Evolutionary conservation across 2,329 filamentous ascomycete species (phyloP).

Genomic region (Cadophora sp.): DNA sequence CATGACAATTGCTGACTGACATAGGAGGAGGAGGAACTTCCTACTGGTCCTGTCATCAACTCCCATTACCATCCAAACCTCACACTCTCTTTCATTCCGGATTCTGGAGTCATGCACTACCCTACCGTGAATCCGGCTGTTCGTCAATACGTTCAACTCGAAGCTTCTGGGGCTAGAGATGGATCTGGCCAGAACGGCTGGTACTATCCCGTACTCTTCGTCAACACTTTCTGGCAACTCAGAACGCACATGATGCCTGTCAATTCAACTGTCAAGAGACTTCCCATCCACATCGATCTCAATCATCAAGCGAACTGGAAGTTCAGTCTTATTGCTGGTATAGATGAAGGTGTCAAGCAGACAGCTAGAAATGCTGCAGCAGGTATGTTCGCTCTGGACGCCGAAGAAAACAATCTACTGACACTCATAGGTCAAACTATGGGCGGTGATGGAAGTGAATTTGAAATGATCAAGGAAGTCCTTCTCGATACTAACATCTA

Average conservation of each 20-base stretch:
- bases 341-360: constrained; percentile 89
- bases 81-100: constrained; percentile 85
- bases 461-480: constrained; percentile 97
- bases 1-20: constrained; percentile 52
- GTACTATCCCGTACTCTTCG: constrained; percentile 90
- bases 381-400: constrained; percentile 57
- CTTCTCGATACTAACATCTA: constrained; percentile 93
- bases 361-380: constrained; percentile 79
- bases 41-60: constrained; percentile 71
- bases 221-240: constrained; percentile 98
- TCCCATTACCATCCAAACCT: constrained; percentile 97
- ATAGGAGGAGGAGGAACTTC: constrained; percentile 55
- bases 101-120: constrained; percentile 74
- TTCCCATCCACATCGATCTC: constrained; percentile 84
- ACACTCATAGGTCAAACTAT: constrained; percentile 50
- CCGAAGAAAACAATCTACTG: constrained; percentile 9
- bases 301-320: constrained; percentile 88
- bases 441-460: constrained; percentile 90
- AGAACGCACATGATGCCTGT: constrained; percentile 88
- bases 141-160: constrained; percentile 79
- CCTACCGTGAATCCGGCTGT: constrained; percentile 73
- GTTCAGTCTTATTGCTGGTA: constrained; percentile 81
- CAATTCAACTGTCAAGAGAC: constrained; percentile 84
- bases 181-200: constrained; percentile 85
- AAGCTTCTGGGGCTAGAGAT: constrained; percentile 82